phyloP scores from a whole-genome alignment of 2,329 filamentous ascomycete species.

The Aureobasidium uvarum region DNA sequence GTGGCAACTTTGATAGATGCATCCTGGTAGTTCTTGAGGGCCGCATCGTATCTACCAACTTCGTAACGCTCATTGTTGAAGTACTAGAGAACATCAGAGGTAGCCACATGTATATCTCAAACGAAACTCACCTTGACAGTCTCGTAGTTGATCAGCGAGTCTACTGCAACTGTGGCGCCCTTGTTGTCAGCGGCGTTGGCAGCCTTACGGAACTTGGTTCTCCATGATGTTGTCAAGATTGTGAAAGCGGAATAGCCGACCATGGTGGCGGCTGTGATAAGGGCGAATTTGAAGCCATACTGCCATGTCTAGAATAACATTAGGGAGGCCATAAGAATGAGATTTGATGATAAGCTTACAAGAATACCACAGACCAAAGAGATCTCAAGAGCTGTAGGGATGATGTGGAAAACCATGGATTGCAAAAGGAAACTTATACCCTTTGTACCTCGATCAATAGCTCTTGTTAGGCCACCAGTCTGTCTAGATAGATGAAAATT shows the following conservation, averaged over 20 bases:
- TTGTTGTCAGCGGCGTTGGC: conserved; percentile 96
- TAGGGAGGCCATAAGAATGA: neutral
- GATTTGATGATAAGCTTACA: conserved; percentile 40
- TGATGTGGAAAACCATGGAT: conserved; percentile 97
- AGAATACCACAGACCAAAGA: conserved; percentile 93
- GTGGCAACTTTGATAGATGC: conserved; percentile 97
- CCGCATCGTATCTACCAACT: conserved; percentile 83
- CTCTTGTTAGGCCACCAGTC: conserved; percentile 88
- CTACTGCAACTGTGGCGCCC: conserved; percentile 90
- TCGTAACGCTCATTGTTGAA: conserved; percentile 99
- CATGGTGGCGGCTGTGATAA: conserved; percentile 89
- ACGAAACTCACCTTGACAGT: conserved; percentile 68
- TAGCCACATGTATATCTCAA: too few relatives aligned
- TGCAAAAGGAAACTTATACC: conserved; percentile 96
- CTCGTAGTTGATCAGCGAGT: conserved; percentile 98
- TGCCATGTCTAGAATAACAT: conserved; percentile 67
- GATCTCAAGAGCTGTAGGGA: conserved; percentile 92
- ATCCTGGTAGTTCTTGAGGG: conserved; percentile 81
- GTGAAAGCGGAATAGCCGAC: conserved; percentile 93
- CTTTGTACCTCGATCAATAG: conserved; percentile 95
- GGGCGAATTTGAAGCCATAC: conserved; percentile 87
- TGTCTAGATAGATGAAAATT: conserved; percentile 93
- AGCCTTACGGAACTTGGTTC: conserved; percentile 92
- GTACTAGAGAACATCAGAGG: conserved; percentile 51
- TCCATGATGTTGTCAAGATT: conserved; percentile 93